Base-by-base conservation (phyloP, 139 green algal species). In the Chlorella sp. region DNA sequence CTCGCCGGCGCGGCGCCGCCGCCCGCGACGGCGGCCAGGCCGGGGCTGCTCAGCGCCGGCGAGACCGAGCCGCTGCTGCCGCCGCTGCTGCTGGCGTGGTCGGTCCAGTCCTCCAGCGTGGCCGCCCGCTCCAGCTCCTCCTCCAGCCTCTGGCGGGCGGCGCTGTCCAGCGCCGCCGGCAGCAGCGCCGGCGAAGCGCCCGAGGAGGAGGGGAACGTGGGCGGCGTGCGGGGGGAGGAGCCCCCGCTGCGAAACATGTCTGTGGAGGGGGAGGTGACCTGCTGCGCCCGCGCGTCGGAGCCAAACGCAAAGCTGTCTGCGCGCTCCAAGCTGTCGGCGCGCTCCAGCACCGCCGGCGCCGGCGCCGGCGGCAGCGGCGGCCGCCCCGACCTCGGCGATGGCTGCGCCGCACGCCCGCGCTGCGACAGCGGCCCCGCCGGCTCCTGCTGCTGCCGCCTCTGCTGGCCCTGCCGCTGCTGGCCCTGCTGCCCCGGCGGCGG, bases 101-200 rank as follows among this genome's bases (percentile, higher is more conserved):
- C 5, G 42, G 56, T 71, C 77, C 77, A 82, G 31, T 62, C 23
- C 63, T 77, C 67, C 43, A 82, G 62, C 8, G 56, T 82, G 62
- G 68, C 56, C 0, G 58, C 67, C 5, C 41, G 73, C 35, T 76
- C 67, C 50, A 82, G 46, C 40, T 50, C n/a, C 2, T 68, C 40
- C 50, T 55, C 43, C 68, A 14, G 27, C 4, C 64, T 63, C 33
- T 12, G 46, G 45, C 2, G 35, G 33, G 0, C 45, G n/a, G n/a
- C n/a, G n/a, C n/a, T n/a, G n/a, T n/a, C n/a, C n/a, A n/a, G n/a
- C n/a, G n/a, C n/a, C n/a, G n/a, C n/a, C n/a, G n/a, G n/a, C n/a
- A n/a, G n/a, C n/a, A n/a, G n/a, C n/a, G n/a, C n/a, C n/a, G n/a
- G n/a, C n/a, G n/a, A n/a, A n/a, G n/a, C n/a, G n/a, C n/a, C n/a